Percentiles rank a stretch among this genome's conserved stretches.
phyloP scores from a whole-genome alignment of 2,329 filamentous ascomycete genomes.

The Hypoxylon sp. region DNA sequence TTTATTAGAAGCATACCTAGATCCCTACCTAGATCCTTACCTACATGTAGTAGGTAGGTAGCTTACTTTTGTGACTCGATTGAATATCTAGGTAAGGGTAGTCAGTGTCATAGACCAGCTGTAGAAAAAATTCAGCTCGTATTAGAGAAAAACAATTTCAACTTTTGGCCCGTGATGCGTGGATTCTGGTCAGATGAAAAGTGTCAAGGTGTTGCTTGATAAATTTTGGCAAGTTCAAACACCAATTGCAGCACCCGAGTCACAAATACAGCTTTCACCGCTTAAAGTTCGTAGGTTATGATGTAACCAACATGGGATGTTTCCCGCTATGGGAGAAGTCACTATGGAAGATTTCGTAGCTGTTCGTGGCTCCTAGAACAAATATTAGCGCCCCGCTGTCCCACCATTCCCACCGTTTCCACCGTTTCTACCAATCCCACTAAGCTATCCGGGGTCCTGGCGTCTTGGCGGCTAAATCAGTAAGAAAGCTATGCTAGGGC shows the following conservation, averaged over 20 bases:
- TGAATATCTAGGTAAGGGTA: neutral
- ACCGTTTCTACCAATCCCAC: conserved; percentile 32
- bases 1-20: conserved; percentile 28
- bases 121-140: conserved; percentile 17
- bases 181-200: conserved; percentile 17
- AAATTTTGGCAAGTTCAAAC: conserved; percentile 30
- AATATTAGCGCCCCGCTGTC: conserved; percentile 42
- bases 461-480: conserved; percentile 42
- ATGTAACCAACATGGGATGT: conserved; percentile 47
- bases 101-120: neutral
- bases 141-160: conserved; percentile 21
- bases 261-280: conserved; percentile 48
- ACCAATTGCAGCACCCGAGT: conserved; percentile 26
- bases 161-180: conserved; percentile 25
- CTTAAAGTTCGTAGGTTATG: conserved; percentile 41
- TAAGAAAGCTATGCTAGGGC: conserved; percentile 29
- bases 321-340: conserved; percentile 30
- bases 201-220: conserved; percentile 30
- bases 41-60: conserved; percentile 5
- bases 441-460: conserved; percentile 24
- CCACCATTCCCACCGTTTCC: conserved; percentile 33
- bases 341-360: conserved; percentile 1
- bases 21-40: conserved; percentile 23
- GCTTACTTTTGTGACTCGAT: neutral
- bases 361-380: conserved; percentile 32